A percentile compares a stretch with the other conserved stretches of the same genome.
These are phyloP conservation scores for Salix suchowensis DNA, from an alignment of 345 rosid species.

Conservation along the genomic window DNA sequence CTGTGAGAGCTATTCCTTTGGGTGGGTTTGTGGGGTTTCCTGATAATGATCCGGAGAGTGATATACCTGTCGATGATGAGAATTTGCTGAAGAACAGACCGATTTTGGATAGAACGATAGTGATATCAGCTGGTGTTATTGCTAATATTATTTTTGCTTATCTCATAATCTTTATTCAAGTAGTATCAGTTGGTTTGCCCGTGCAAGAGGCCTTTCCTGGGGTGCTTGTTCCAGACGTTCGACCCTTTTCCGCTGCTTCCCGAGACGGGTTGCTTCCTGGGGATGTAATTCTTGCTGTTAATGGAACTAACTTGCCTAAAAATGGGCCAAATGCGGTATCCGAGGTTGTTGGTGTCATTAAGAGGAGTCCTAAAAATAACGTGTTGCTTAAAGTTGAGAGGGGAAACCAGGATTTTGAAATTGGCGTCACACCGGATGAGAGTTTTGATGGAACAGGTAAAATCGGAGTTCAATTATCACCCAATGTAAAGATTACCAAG, in stretches of 20 bases:
- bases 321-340: slow-evolving; percentile 59
- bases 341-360: slow-evolving; percentile 64
- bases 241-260: slow-evolving; percentile 82
- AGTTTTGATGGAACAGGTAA: slow-evolving; percentile 76
- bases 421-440: slow-evolving; percentile 75
- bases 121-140: slow-evolving; percentile 84
- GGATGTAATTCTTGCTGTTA: slow-evolving; percentile 65
- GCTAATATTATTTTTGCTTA: slow-evolving; percentile 88
- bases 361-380: slow-evolving; percentile 53
- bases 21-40: slow-evolving; percentile 98
- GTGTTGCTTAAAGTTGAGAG: slow-evolving; percentile 65
- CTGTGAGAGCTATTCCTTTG: slow-evolving; percentile 80
- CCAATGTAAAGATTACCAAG: slow-evolving; percentile 66
- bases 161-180: slow-evolving; percentile 71
- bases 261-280: slow-evolving; percentile 86
- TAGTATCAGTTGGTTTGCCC: slow-evolving; percentile 79
- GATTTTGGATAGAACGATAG: slow-evolving; percentile 66
- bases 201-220: slow-evolving; percentile 93
- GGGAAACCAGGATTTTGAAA: slow-evolving; percentile 47
- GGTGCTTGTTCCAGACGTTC: slow-evolving; percentile 80
- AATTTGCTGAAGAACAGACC: slow-evolving; percentile 92
- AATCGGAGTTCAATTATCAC: slow-evolving; percentile 87
- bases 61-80: slow-evolving; percentile 70
- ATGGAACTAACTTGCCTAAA: slow-evolving; percentile 49
- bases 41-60: slow-evolving; percentile 91